phyloP scores from a whole-genome alignment of 23 red algal genomes.

The Gracilaria gracilis region DNA sequence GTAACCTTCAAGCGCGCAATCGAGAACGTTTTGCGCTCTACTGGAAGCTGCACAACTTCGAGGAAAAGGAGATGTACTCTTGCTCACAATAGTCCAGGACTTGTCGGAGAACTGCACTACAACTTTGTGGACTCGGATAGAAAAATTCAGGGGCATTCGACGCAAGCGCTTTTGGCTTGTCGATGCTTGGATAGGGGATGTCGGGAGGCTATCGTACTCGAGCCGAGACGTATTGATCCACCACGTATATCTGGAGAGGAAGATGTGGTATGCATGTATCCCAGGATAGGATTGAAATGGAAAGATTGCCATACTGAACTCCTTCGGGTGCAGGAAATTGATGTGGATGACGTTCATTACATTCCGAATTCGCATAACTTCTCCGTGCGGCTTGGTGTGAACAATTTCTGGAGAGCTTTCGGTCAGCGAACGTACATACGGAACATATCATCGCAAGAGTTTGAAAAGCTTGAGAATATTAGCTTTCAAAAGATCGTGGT shows the following conservation, averaged over 20 bases:
- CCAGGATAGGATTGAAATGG: not conserved
- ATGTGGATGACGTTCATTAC: not conserved
- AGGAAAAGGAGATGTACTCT: not conserved
- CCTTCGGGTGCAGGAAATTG: not conserved
- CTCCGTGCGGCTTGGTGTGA: not conserved
- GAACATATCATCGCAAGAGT: not conserved
- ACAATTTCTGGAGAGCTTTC: not conserved
- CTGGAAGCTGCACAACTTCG: not conserved
- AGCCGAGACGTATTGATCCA: not conserved
- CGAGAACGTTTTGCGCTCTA: not conserved
- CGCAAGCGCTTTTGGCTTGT: not conserved
- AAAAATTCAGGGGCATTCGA: not conserved
- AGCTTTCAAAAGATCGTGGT: not conserved
- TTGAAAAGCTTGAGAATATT: not conserved
- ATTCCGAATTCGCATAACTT: not conserved
- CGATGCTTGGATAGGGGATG: not conserved
- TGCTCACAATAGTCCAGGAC: not conserved
- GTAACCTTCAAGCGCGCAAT: not conserved
- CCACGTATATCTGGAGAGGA: not conserved
- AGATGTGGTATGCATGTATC: not conserved
- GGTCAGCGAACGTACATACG: not conserved
- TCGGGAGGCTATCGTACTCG: not conserved
- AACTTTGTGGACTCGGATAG: not conserved
- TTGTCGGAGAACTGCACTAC: not conserved
- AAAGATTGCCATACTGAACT: not conserved